Evolutionary conservation across 352 stramenopile species (phyloP).

Genomic region (Globisporangium ultimum): DNA sequence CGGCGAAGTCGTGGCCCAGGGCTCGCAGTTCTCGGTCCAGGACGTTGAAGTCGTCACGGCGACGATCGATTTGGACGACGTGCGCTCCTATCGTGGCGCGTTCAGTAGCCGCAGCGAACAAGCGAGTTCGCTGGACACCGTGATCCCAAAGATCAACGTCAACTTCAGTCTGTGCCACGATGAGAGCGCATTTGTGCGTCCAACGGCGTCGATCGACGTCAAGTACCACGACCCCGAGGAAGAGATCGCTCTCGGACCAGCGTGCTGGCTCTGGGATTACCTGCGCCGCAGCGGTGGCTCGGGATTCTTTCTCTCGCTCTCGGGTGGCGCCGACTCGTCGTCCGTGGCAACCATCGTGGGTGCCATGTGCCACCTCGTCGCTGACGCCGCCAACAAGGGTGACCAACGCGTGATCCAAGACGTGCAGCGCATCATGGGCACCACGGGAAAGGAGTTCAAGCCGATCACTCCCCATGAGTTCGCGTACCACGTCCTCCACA

Average conservation of each 20-base stretch:
- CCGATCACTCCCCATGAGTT: conserved; percentile 85
- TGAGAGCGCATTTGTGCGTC: conserved; percentile 31
- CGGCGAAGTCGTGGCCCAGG: conserved; percentile 94
- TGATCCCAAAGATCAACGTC: conserved; percentile 71
- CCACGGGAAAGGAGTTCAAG: conserved; percentile 43
- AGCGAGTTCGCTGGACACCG: conserved; percentile 70
- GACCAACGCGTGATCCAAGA: conserved; percentile 79
- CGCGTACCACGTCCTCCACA: conserved; percentile 93
- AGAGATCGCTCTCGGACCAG: conserved; percentile 96
- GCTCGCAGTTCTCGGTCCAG: conserved; percentile 94
- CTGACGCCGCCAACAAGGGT: conserved; percentile 76
- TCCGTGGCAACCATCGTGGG: conserved; percentile 96
- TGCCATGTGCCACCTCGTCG: conserved; percentile 96
- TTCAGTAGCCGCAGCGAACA: conserved; percentile 94
- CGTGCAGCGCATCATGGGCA: conserved; percentile 83
- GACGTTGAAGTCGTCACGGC: conserved; percentile 97
- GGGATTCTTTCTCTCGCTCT: conserved; percentile 96
- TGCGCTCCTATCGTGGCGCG: conserved; percentile 93
- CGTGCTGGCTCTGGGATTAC: conserved; percentile 99
- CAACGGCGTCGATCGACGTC: conserved; percentile 59
- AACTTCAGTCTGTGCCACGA: conserved; percentile 78
- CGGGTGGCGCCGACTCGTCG: conserved; percentile 95
- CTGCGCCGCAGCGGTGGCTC: conserved; percentile 83
- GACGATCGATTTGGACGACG: conserved; percentile 98
- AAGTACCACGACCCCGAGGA: conserved; percentile 91